These are phyloP conservation scores for Penicillium griseofulvum DNA, from an alignment of 2,329 filamentous ascomycete genomes.

Conservation along the genomic window DNA sequence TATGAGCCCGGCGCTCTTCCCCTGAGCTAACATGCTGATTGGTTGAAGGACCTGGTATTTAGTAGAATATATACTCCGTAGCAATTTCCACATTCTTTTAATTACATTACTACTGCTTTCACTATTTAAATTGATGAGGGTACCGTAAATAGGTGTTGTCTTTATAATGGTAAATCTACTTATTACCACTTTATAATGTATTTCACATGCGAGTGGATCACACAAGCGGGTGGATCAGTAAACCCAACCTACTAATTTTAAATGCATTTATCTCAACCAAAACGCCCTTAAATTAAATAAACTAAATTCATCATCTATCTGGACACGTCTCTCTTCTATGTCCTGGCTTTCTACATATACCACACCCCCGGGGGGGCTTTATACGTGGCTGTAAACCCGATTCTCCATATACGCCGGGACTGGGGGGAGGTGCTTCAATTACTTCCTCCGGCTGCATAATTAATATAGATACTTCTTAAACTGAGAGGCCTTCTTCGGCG, in stretches of 20 bases:
- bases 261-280: too few species aligned
- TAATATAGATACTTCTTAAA: background rate
- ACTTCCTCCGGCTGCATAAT: background rate
- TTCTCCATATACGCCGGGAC: background rate
- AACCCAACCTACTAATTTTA: too few species aligned
- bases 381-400: background rate
- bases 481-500: background rate
- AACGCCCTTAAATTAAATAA: too few species aligned
- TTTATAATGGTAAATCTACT: too few species aligned
- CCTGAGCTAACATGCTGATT: slow-evolving; percentile 44
- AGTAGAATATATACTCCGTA: rapidly evolving
- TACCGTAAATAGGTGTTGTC: too few species aligned
- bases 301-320: background rate
- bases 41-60: background rate
- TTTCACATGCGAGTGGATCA: too few species aligned
- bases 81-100: too few species aligned
- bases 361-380: background rate
- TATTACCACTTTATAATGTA: too few species aligned
- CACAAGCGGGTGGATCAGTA: too few species aligned
- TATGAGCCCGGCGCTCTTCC: slow-evolving; percentile 50
- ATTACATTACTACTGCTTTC: too few species aligned
- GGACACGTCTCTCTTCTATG: background rate
- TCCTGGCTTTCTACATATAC: background rate
- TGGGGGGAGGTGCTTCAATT: background rate
- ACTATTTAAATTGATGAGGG: too few species aligned